Evolutionary conservation across 2,329 filamentous ascomycete genomes (phyloP).

Genomic region (Aspergillus floridensis): DNA sequence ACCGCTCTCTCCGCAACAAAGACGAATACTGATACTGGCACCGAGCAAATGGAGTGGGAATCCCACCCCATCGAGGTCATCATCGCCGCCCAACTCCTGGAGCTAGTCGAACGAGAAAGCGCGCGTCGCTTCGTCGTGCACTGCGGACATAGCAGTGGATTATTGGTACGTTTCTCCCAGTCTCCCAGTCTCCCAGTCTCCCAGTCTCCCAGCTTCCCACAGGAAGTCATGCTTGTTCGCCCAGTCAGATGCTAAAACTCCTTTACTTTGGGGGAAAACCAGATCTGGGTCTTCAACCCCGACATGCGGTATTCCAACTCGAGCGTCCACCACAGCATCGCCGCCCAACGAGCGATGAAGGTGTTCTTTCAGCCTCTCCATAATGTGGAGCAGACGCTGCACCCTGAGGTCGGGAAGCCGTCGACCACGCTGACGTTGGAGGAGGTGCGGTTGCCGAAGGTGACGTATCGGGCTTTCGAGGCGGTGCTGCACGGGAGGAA

Average conservation of each 20-base stretch:
- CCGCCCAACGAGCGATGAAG: slow-evolving; percentile 54
- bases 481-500: slow-evolving; percentile 41
- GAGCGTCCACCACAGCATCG: slow-evolving; percentile 25
- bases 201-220: neutral
- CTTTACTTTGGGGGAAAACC: too few species aligned
- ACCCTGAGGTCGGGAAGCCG: slow-evolving; percentile 35
- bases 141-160: slow-evolving; percentile 29
- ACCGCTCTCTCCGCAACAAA: slow-evolving; percentile 38
- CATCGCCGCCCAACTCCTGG: slow-evolving; percentile 56
- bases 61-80: slow-evolving; percentile 37
- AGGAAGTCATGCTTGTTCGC: neutral
- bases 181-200: neutral
- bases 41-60: slow-evolving; percentile 34
- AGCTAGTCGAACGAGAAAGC: slow-evolving; percentile 55
- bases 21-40: slow-evolving; percentile 9
- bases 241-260: neutral
- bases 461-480: slow-evolving; percentile 39
- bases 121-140: slow-evolving; percentile 56
- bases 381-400: slow-evolving; percentile 35
- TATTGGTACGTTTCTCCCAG: slow-evolving; percentile 34
- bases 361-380: slow-evolving; percentile 50
- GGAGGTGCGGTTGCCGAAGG: slow-evolving; percentile 44
- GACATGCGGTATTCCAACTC: slow-evolving; percentile 57
- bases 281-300: slow-evolving; percentile 62
- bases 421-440: slow-evolving; percentile 48